Conservation (phyloP, 2,329 filamentous ascomycete species). For the Diplodia mutila region DNA sequence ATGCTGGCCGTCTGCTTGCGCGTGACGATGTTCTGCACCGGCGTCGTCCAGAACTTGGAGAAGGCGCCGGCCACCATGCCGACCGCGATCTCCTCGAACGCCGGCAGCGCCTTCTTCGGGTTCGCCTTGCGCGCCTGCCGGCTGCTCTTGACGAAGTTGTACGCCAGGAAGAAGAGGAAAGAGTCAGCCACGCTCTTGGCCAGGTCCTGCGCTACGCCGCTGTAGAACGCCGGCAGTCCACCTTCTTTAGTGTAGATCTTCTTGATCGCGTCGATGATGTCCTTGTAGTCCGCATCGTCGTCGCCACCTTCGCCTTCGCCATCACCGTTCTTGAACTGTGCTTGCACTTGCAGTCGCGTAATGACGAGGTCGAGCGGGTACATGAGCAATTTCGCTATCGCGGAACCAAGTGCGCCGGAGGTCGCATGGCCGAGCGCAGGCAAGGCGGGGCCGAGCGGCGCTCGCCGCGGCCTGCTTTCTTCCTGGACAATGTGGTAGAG, state of each 20-base stretch:
- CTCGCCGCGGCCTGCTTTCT: conserved; percentile 28
- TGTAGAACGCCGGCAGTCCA: conserved; percentile 69
- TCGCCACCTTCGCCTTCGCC: conserved; percentile 32
- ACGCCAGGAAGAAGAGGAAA: conserved; percentile 85
- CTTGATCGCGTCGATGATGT: conserved; percentile 68
- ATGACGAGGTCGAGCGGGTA: conserved; percentile 84
- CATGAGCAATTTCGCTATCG: conserved; percentile 75
- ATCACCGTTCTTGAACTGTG: conserved; percentile 53
- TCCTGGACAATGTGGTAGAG: conserved; percentile 49
- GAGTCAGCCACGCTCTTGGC: conserved; percentile 64
- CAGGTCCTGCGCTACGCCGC: conserved; percentile 49
- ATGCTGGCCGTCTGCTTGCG: conserved; percentile 73
- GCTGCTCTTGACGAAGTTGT: conserved; percentile 61
- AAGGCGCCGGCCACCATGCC: conserved; percentile 75
- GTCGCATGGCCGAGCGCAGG: conserved; percentile 81
- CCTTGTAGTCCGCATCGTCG: conserved; percentile 60
- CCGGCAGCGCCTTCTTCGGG: conserved; percentile 53
- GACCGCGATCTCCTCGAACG: conserved; percentile 73
- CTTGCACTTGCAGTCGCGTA: conserved; percentile 80
- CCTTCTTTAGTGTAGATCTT: conserved; percentile 75
- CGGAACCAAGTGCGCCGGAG: conserved; percentile 77
- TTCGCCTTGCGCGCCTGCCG: conserved; percentile 37
- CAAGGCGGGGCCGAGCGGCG: conserved; percentile 54
- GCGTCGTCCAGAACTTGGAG: conserved; percentile 76
- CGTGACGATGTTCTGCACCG: conserved; percentile 80